Evolutionary conservation across 148 eudicot species (phyloP).

Genomic region (Rhododendron simsii): DNA sequence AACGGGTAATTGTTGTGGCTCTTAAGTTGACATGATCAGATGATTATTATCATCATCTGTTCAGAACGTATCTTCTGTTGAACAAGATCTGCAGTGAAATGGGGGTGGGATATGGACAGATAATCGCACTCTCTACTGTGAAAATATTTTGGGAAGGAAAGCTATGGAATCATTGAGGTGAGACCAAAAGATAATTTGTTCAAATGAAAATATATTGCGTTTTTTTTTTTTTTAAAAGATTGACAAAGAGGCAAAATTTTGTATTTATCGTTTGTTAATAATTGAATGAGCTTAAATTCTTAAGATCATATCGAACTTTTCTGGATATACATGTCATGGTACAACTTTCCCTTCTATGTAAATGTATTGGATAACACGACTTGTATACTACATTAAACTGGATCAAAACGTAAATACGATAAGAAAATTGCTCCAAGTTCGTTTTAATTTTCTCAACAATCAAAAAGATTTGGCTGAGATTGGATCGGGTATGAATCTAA

Average conservation of each 20-base stretch:
- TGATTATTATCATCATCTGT: not conserved
- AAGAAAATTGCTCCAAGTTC: not conserved
- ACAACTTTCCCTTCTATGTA: not conserved
- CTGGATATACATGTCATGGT: not conserved
- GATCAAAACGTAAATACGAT: not conserved
- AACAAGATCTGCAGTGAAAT: not conserved
- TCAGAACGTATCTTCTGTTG: not conserved
- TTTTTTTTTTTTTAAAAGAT: not conserved
- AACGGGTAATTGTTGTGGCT: not conserved
- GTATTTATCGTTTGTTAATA: not conserved
- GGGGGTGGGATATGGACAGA: not conserved
- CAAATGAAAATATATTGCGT: not conserved
- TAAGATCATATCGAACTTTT: not conserved
- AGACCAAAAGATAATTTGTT: not conserved
- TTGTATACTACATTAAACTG: not conserved
- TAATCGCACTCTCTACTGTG: not conserved
- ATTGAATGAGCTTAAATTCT: not conserved
- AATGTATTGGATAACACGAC: not conserved
- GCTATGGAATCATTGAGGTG: not conserved
- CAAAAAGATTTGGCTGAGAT: not conserved
- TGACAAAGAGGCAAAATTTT: not conserved
- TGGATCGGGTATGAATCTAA: not conserved
- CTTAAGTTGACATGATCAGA: not conserved
- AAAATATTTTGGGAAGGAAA: not conserved
- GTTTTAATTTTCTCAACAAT: not conserved